Evolutionary conservation across 495 filamentous ascomycete genomes (phyloP), one percentile per base, ranked within the genome.

Genomic region (Cladorrhinum samala): DNA sequence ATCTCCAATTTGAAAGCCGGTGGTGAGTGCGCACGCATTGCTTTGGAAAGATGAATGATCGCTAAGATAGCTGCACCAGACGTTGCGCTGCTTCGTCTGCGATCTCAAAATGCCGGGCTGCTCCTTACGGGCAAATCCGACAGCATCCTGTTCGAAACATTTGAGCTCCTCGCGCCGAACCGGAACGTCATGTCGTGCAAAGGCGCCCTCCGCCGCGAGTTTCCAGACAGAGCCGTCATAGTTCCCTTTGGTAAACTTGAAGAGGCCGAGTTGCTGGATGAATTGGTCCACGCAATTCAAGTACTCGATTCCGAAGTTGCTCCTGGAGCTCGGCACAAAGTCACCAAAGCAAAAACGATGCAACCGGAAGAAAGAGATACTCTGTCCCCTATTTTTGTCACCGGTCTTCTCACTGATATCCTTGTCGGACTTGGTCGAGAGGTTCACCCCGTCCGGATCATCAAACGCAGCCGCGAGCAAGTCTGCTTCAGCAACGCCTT

Each of bases 381-480:
- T 0, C 59, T 59, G 0, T 53, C 80, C 38, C 83, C 83, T 0
- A 68, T 65, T 18, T 68, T 85, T 17, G 67, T 85, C 17, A 83
- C 80, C 0, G 75, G 81, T 24, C 62, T 84, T 43, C 60, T 88
- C 6, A 71, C 67, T 3, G 68, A 68, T 1, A 60, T 80, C 25
- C 52, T 88, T 4, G 55, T 60, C 2, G 74, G 72, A 5, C 41
- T 75, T 1, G 81, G 79, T 1, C 16, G 39, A 0, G 54, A 54
- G 6, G 46, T 63, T 1, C 49, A 67, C 0, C 62, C 67, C 1
- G 3, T 46, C 2, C 64, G 70, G 2, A 69, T 85, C 8, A 45
- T 52, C 16, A 88, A 87, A 57, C 71, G 76, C 40, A 84, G 79
- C n/a, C 72, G 80, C 8, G 82, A 88, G 47, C 81, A 86, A 20